Conservation (phyloP, 768 basidiomycete species). For the Suillus subaureus region DNA sequence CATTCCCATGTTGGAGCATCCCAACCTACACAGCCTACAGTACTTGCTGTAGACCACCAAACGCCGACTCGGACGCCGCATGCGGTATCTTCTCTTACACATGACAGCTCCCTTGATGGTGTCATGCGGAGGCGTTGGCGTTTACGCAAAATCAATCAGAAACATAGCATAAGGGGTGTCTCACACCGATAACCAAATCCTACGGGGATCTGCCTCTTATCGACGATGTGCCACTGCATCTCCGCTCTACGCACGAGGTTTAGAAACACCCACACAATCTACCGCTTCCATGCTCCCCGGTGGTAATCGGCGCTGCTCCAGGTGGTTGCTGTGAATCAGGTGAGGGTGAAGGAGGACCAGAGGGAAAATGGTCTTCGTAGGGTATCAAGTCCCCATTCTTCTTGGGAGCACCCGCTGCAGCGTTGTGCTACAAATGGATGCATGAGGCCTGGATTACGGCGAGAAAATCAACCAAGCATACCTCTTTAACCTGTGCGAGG, state of each 20-base stretch:
- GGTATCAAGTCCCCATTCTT: no score
- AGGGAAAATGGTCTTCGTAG: not conserved
- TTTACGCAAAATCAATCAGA: not conserved
- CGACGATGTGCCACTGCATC: not conserved
- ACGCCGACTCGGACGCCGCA: not conserved
- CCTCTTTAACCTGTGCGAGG: not conserved
- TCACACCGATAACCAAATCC: not conserved
- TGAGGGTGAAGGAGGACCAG: not conserved
- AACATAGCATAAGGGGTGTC: not conserved
- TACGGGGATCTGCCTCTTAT: not conserved
- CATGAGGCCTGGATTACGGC: not conserved
- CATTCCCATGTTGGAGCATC: not conserved
- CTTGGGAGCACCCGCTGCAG: not conserved
- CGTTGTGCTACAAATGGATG: not conserved
- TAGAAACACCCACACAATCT: not conserved
- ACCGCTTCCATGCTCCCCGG: not conserved
- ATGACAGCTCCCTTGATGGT: not conserved
- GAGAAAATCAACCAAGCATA: not conserved
- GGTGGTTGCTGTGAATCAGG: not conserved
- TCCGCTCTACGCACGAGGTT: not conserved
- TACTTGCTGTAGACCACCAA: not conserved
- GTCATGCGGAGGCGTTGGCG: not conserved
- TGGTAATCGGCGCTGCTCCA: no score
- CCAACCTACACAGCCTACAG: not conserved
- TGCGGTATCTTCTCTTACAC: not conserved